Evolutionary conservation across 1,139 yeast species (phyloP), one percentile per base, ranked within the genome.

Genomic region (Hanseniaspora gamundiae): DNA sequence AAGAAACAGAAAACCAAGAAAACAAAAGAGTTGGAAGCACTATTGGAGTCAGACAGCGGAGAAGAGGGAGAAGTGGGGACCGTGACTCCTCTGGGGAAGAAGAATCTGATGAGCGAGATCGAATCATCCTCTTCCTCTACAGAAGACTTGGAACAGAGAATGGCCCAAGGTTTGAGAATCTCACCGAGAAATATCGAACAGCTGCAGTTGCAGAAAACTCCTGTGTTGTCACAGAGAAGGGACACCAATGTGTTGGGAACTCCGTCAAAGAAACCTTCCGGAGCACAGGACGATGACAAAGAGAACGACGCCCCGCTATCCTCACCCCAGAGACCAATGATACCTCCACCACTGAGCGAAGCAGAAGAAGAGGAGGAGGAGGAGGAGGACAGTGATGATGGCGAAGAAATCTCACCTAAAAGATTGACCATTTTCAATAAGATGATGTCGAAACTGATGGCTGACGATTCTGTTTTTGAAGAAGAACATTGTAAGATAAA

Each of bases 401-500:
- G 68, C 24, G 56, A 65, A 7, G 52, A 60, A 0, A 69, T 78
- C 35, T 74, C 80, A 35, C 56, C 66, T 1, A 78, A 72, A 51
- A 68, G 86, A 56, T 65, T 70, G 46, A 60, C 64, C 7, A 51
- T 62, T 2, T 66, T 78, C 49, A 67, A 71, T 2, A 62, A 70
- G 42, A 60, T 67, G 7, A 66, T 77, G 62, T 71, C 77, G 3
- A 63, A 63, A 35, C 57, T 75, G 26, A 62, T 71, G 57, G 45
- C 45, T 7, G 69, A 71, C 45, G 63, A 76, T 2, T 69, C 67
- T 26, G 50, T 72, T 38, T 73, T 77, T 53, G 70, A 67, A 40
- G 69, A 65, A 38, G 74, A 69, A 33, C 63, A 70, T 4, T 76
- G 78, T 47, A 65, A 77, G 6, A 56, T 64, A 39, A 74, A 67